Base-by-base conservation (phyloP, 2,329 filamentous ascomycete species). In the Sphaerulina musiva region DNA sequence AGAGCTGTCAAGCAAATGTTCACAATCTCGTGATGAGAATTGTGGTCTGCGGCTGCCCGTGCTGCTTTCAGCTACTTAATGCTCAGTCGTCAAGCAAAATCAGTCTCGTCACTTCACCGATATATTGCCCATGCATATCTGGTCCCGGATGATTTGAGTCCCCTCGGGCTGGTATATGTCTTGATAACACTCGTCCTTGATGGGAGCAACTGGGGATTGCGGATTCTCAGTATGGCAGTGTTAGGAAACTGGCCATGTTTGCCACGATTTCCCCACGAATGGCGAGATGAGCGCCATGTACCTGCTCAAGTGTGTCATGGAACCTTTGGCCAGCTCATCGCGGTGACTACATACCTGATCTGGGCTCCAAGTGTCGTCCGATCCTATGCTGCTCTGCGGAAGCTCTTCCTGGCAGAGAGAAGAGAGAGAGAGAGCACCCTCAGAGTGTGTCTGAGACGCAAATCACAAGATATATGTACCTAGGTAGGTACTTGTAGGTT, bases 361-460 rank as follows among this genome's bases (percentile, higher is more conserved):
- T 60, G 58, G 58, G 55, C 51, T 29, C 55, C 58, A 10, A 44
- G 32, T 14, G 53, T 60, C n/a, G 41, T 60, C 9, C 54, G 59
- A 46, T 57, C 54, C 38, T 56, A 57, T 39, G 55, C 53, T 12
- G 56, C 58, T 26, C 17, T 55, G 26, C 32, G 6, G 6, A 11
- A 11, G 32, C 6, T 34, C 32, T 34, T 11, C 11, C 32, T 34
- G 32, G 32, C 32, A 11, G 32, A 34, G 32, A 34, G 32, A 11
- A 34, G 11, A 11, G 7, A 34, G 32, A 11, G 6, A 7, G 11
- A 34, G 32, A 34, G 11, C 11, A 34, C 11, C 11, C 32, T 34
- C 14, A 17, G 14, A 17, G 14, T 17, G 14, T 17, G 14, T 17
- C 14, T 17, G 14, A 17, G 14, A 17, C 14, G 14, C 14, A 17